Base-by-base conservation (phyloP, 75 land plant genomes). In the Sequoiadendron giganteum region DNA sequence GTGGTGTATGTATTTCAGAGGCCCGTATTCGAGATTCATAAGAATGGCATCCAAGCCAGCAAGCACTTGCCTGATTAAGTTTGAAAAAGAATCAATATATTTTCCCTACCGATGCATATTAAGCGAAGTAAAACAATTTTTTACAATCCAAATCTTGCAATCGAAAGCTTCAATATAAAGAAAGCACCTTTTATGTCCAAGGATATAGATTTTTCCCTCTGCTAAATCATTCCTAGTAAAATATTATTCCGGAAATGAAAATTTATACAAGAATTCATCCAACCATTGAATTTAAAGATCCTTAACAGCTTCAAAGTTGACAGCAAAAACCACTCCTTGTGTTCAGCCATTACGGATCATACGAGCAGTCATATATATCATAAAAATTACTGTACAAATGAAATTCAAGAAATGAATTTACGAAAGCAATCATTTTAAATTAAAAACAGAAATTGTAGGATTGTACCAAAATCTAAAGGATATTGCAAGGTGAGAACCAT, bases 401-500 rank as follows among this genome's bases (percentile, higher is more conserved):
- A 75, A 75, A 30, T 34, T 75, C 13, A 34, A 75, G 0, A 30
- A 7, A 2, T 2, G 38, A 75, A 32, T 75, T 32, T 32, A 75
- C 8, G 16, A 10, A 75, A 75, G 32, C 77, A 75, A 32, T 75
- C 10, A 11, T 10, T 58, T 58, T 32, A 25, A 65, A 25, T 0
- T 25, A 6, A 5, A 65, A 65, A 52, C 28, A 25, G 7, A 25
- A 7, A 19, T 58, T 28, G 70, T 28, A 25, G 0, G 30, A 65
- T 11, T 28, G 65, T n/a, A 36, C 10, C 21, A 25, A 42, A 86
- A 36, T 61, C 25, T 36, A 84, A 93, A 96, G 97, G 97, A 97
- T 97, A 96, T 96, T 77, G 32, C 9, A 97, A 28, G 43, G 90
- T 93, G 45, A 96, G 93, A 56, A 95, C 96, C 83, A 92, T 76